Evolutionary conservation across 2,329 filamentous ascomycete genomes (phyloP).

Genomic region (Aureobasidium subglaciale): DNA sequence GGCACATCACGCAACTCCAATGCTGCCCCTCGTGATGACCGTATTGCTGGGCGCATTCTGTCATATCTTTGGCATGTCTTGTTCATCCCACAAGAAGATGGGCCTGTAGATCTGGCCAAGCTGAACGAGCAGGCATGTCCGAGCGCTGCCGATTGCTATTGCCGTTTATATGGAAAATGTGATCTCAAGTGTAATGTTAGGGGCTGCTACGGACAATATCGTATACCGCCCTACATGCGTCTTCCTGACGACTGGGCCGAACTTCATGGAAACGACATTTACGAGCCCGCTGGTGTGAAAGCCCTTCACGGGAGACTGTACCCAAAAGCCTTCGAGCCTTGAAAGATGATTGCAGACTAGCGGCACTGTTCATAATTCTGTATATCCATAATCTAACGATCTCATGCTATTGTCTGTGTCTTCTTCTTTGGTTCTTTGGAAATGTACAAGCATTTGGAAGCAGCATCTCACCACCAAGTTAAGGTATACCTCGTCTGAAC

Average conservation of each 20-base stretch:
- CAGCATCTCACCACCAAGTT: too few species aligned
- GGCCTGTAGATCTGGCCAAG: conserved; percentile 28
- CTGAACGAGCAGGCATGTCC: conserved; percentile 47
- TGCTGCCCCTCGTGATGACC: conserved; percentile 44
- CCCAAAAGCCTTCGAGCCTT: background rate
- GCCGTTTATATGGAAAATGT: conserved; percentile 59
- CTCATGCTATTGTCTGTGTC: too few species aligned
- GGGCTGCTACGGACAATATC: conserved; percentile 35
- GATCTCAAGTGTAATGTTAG: conserved; percentile 31
- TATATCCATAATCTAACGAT: too few species aligned
- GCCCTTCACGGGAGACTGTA: background rate
- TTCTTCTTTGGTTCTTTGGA: too few species aligned
- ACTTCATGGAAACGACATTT: background rate
- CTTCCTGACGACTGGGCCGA: conserved; percentile 24
- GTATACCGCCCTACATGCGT: conserved; percentile 30
- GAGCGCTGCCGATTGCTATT: conserved; percentile 55
- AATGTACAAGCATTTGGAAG: too few species aligned
- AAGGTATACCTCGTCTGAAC: too few species aligned
- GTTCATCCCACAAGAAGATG: conserved; percentile 30
- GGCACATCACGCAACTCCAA: conserved; percentile 28
- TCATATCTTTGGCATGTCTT: conserved; percentile 59
- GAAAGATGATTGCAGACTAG: too few species aligned
- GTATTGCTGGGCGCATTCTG: conserved; percentile 51
- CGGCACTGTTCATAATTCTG: too few species aligned
- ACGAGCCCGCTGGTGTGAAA: background rate